Base-by-base conservation (phyloP, 2,329 filamentous ascomycete genomes). In the Mariannaea elegans region DNA sequence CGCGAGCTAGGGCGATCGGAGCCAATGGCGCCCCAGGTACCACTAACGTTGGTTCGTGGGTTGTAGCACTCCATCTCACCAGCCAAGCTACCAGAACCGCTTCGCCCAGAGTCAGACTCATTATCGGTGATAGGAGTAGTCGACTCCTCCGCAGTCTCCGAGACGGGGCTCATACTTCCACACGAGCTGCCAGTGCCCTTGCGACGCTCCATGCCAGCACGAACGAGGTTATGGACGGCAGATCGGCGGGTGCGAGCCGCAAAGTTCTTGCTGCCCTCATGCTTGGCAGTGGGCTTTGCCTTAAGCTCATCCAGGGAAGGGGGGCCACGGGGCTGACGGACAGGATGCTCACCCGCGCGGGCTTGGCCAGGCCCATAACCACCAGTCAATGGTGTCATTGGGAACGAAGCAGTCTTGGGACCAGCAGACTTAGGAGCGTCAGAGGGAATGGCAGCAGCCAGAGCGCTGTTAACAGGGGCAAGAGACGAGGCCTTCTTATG, bases 231-330 rank as follows among this genome's bases (percentile, higher is more conserved):
- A 80, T 94, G 89, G 42, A 99, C 89, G 23, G 95, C 95, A 70
- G 91, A 93, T 65, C 94, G 93, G 61, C 95, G 93, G 72, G 96
- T 94, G 62, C 95, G 93, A 56, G 93, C 89, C 10, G 91, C 91
- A 78, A 99, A 99, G 81, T 99, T 99, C 87, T 97, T 90, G 87
- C 94, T 97, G 21, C 94, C 95, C 76, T 98, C 94, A 65, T 94
- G 87, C 80, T 93, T 97, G 67, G 92, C 89, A 8, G 94, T 98
- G 2, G 95, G 95, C 79, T 94, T 95, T 18, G 90, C 85, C 72
- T 90, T 87, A 61, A 99, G 87, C 79, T 99, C 95, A 67, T 99
- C 95, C 49, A 98, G 84, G 13, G 92, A 88, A 13, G 95, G 95
- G 21, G 95, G 95, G 5, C 94, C 94, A 65, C 93, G 92, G 51